A percentile compares a stretch with the other conserved stretches of the same genome.
These are phyloP conservation scores for Phytophthora crassamura DNA, from an alignment of 352 stramenopile species.

Conservation along the genomic window DNA sequence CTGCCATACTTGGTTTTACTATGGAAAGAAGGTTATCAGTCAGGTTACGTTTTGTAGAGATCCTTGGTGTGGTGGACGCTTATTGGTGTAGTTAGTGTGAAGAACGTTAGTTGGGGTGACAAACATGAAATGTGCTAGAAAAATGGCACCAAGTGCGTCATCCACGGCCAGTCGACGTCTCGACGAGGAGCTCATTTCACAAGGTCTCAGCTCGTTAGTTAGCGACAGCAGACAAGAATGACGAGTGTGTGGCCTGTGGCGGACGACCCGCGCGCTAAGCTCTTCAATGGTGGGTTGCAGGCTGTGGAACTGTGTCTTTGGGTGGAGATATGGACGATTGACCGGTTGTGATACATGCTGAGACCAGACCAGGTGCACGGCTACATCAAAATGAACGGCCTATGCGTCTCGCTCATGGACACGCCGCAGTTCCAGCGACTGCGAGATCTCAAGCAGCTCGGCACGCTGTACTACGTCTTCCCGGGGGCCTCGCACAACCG, in stretches of 20 bases:
- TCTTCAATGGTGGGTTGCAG: conserved; percentile 61
- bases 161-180: no score
- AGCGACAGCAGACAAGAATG: conserved; percentile 10
- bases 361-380: conserved; percentile 77
- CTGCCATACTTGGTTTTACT: conserved; percentile 30
- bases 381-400: conserved; percentile 78
- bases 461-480: conserved; percentile 90
- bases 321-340: conserved; percentile 2
- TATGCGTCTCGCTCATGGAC: conserved; percentile 91
- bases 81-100: conserved; percentile 1
- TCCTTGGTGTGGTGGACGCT: conserved; percentile 10
- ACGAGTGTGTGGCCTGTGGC: conserved; percentile 25
- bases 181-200: no score
- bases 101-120: no score
- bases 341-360: conserved; percentile 7
- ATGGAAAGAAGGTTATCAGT: conserved; percentile 13
- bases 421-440: conserved; percentile 95
- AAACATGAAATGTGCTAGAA: no score
- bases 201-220: neutral
- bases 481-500: conserved; percentile 91
- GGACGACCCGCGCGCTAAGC: conserved; percentile 51
- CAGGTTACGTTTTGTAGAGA: conserved; percentile 12
- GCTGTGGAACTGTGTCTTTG: neutral
- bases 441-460: conserved; percentile 95
- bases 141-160: no score